Evolutionary conservation across 306 rosid genomes (phyloP).

Genomic region (Ormosia semicastrata): DNA sequence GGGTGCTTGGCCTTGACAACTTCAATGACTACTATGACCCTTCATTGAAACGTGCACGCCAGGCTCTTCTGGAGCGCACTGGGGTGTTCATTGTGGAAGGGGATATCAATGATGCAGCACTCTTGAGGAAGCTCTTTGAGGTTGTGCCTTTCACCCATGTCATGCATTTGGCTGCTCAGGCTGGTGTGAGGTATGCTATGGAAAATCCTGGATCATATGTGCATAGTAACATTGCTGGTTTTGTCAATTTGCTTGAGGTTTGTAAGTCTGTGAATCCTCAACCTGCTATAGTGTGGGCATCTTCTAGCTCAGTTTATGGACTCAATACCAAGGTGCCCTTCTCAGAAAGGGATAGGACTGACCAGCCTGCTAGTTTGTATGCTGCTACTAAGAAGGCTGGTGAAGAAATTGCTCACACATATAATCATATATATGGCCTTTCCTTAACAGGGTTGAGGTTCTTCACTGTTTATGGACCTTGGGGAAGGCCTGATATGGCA

Average conservation of each 20-base stretch:
- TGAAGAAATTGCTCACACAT: constrained; percentile 73
- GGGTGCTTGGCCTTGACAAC: constrained; percentile 56
- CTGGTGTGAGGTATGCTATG: constrained; percentile 84
- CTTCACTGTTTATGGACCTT: constrained; percentile 76
- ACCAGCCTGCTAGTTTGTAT: constrained; percentile 70
- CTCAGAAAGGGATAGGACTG: constrained; percentile 66
- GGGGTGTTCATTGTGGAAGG: constrained; percentile 73
- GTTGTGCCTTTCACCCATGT: constrained; percentile 67
- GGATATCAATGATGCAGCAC: constrained; percentile 57
- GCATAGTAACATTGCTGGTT: constrained; percentile 71
- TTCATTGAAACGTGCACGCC: constrained; percentile 57
- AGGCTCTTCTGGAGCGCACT: constrained; percentile 56
- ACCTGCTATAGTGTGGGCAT: constrained; percentile 79
- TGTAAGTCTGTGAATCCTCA: constrained; percentile 66
- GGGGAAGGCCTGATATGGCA: constrained; percentile 84
- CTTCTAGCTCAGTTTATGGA: constrained; percentile 75
- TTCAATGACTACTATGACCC: constrained; percentile 68
- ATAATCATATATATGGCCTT: constrained; percentile 71
- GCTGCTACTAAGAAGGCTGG: constrained; percentile 79
- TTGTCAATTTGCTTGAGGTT: constrained; percentile 64
- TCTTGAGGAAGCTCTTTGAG: constrained; percentile 63
- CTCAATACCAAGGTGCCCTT: constrained; percentile 67
- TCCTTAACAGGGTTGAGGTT: constrained; percentile 69
- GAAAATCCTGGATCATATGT: constrained; percentile 71
- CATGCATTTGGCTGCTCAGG: constrained; percentile 74